Percentiles rank a stretch among this genome's conserved stretches.
Conservation (phyloP, 2,329 filamentous ascomycete genomes). For the Chalaropsis thielavioides region DNA sequence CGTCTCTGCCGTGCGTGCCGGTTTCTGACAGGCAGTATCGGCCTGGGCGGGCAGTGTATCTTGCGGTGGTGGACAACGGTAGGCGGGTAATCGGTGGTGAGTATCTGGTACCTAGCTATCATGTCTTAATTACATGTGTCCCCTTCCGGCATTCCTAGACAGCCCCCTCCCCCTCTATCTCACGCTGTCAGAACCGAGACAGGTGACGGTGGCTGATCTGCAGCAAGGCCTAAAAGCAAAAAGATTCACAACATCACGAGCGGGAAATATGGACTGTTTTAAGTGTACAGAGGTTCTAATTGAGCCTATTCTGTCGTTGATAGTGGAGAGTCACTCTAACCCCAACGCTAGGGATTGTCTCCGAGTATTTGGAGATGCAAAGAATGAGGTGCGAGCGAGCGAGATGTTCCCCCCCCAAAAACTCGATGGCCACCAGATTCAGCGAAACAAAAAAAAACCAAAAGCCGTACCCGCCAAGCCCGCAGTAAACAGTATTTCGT, state of each 20-base stretch:
- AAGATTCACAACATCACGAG: background rate
- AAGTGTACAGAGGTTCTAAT: slow-evolving; percentile 5
- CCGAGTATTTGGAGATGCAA: background rate
- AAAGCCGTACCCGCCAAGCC: background rate
- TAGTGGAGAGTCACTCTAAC: background rate
- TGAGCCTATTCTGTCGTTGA: slow-evolving; percentile 4
- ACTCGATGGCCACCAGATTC: background rate
- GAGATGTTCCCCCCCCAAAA: background rate
- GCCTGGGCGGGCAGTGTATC: background rate
- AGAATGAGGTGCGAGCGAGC: background rate
- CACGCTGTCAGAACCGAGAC: background rate
- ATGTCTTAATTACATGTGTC: background rate
- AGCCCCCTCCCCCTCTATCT: background rate
- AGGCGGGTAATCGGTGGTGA: background rate
- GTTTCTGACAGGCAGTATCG: background rate
- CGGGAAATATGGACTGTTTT: background rate
- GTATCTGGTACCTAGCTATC: background rate
- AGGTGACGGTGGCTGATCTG: background rate
- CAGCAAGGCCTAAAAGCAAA: background rate
- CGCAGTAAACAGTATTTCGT: background rate
- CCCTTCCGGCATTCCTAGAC: background rate
- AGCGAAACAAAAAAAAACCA: background rate
- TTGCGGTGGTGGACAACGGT: no score
- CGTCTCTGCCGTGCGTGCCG: background rate
- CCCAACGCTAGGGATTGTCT: background rate